Conservation (phyloP, 305 asterid species). For the Fraxinus sp. region DNA sequence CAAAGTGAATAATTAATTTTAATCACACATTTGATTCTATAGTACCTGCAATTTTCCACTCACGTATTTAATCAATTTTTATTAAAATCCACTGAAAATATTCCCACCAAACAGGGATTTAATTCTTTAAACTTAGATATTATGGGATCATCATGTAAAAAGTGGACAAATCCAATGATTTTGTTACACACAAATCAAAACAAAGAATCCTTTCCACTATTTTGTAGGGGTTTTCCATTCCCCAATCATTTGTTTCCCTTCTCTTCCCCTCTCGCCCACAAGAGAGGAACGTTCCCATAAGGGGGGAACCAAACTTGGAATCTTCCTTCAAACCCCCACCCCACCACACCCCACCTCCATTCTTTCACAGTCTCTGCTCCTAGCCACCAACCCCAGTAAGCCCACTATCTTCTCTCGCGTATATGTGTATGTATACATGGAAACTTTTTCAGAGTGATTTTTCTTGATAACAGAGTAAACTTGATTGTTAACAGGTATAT, state of each 20-base stretch:
- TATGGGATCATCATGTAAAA: neutral
- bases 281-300: conserved; percentile 22
- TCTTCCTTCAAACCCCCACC: neutral
- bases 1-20: too few species aligned
- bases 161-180: conserved; percentile 30
- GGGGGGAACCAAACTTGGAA: conserved; percentile 26
- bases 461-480: conserved; percentile 26
- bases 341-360: neutral
- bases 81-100: too few species aligned
- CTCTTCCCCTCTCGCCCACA: conserved; percentile 24
- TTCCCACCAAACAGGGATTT: too few species aligned
- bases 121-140: neutral
- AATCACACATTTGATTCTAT: too few species aligned
- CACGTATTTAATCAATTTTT: too few species aligned
- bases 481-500: conserved; percentile 24
- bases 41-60: too few species aligned
- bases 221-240: conserved; percentile 1
- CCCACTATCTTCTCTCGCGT: conserved; percentile 4
- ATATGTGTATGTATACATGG: neutral
- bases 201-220: conserved; percentile 31
- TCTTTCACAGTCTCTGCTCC: neutral
- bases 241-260: conserved; percentile 33
- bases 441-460: neutral
- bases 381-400: conserved; percentile 17
- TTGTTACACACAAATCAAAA: conserved; percentile 22